phyloP scores from a whole-genome alignment of 495 filamentous ascomycete genomes.

The Penicillium riverlandense region DNA sequence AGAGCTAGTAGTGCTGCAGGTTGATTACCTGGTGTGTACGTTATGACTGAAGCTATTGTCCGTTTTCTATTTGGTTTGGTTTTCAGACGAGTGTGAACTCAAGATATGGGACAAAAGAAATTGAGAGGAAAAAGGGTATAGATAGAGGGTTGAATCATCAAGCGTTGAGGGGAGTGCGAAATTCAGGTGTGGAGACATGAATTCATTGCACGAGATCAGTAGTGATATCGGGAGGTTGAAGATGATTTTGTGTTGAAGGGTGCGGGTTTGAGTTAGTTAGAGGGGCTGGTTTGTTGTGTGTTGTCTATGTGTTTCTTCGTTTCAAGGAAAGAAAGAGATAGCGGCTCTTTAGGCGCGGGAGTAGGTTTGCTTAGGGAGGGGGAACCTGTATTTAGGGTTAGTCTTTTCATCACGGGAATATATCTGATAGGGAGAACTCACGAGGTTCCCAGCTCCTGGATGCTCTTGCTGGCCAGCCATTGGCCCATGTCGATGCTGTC shows the following conservation, averaged over 20 bases:
- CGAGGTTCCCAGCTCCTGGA: slow-evolving; percentile 92
- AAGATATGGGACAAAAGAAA: background rate
- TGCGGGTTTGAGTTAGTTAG: slow-evolving; percentile 8
- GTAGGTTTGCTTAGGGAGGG: slow-evolving; percentile 79
- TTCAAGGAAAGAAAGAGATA: background rate
- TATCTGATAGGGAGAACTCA: slow-evolving; percentile 41
- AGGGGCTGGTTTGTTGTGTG: slow-evolving; percentile 15
- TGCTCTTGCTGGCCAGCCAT: slow-evolving; percentile 88
- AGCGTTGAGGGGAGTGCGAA: slow-evolving; percentile 15
- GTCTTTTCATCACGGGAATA: background rate
- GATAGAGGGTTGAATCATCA: slow-evolving; percentile 42
- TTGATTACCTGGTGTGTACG: too few relatives aligned
- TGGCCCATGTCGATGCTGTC: slow-evolving; percentile 80
- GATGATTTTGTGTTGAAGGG: too few relatives aligned
- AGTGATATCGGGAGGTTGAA: too few relatives aligned
- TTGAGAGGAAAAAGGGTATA: slow-evolving; percentile 33
- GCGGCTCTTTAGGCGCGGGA: slow-evolving; percentile 24
- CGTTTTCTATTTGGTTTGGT: too few relatives aligned
- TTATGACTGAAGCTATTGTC: too few relatives aligned
- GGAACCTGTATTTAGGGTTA: slow-evolving; percentile 49
- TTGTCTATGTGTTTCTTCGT: slow-evolving; percentile 6
- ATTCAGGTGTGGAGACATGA: too few relatives aligned
- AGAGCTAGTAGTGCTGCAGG: too few relatives aligned
- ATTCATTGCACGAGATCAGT: slow-evolving; percentile 6
- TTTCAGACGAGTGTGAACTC: too few relatives aligned